These are phyloP conservation scores for Fragilaria crotonensis DNA, from an alignment of 108 stramenopile genomes.

Conservation along the genomic window DNA sequence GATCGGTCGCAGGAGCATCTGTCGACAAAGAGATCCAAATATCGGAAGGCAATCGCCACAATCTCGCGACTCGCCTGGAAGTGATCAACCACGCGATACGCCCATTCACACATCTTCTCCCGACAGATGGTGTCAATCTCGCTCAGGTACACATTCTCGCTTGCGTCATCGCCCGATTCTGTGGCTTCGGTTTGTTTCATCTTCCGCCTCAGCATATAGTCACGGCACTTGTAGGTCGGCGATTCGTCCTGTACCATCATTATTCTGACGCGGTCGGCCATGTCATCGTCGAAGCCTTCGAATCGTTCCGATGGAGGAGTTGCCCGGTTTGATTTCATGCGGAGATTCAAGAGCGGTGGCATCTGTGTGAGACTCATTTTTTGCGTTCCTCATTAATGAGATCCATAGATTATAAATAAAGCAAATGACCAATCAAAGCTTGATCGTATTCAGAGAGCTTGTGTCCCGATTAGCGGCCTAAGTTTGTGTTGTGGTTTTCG, in stretches of 20 bases:
- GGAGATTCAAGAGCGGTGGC: background rate
- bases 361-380: too few relatives aligned
- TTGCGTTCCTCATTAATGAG: background rate
- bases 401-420: background rate
- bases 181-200: too few relatives aligned
- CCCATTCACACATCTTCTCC: slow-evolving; percentile 46
- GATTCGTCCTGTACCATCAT: slow-evolving; percentile 7
- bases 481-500: background rate
- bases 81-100: slow-evolving; percentile 35
- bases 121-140: slow-evolving; percentile 30
- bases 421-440: background rate
- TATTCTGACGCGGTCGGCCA: background rate
- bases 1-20: slow-evolving; percentile 35
- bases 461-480: background rate
- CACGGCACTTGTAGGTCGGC: slow-evolving; percentile 1
- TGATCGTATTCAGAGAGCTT: background rate
- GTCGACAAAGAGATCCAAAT: slow-evolving; percentile 40
- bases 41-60: slow-evolving; percentile 30
- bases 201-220: slow-evolving; percentile 1
- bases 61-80: slow-evolving; percentile 29
- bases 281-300: background rate
- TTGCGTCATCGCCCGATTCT: background rate
- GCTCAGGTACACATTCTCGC: background rate
- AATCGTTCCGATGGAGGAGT: background rate
- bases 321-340: background rate